Percentiles rank a stretch among this genome's conserved stretches.
Evolutionary conservation across 2,329 filamentous ascomycete species (phyloP).

Genomic region (Penicillium oxalicum): DNA sequence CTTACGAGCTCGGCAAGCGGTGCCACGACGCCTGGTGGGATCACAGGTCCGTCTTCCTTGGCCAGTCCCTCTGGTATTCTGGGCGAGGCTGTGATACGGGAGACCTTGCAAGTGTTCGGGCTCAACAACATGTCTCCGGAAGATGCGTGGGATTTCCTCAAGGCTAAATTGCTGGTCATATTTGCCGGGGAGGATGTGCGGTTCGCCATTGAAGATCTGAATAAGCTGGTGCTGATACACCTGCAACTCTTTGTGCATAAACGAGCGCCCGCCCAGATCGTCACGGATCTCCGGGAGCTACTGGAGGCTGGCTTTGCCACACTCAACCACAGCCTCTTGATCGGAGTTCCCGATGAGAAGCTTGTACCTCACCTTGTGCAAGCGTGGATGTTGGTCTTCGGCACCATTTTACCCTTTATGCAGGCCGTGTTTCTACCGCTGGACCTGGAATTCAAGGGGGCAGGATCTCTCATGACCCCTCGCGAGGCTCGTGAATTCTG

Average conservation of each 20-base stretch:
- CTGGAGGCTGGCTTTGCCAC: conserved; percentile 71
- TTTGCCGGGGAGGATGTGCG: conserved; percentile 61
- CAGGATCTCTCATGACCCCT: conserved; percentile 68
- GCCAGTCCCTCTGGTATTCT: conserved; percentile 28
- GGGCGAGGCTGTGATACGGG: conserved; percentile 34
- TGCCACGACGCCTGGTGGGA: conserved; percentile 22
- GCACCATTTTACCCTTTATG: conserved; percentile 82
- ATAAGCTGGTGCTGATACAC: conserved; percentile 57
- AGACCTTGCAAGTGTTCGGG: conserved; percentile 49
- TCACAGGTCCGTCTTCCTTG: conserved; percentile 34
- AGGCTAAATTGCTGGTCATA: conserved; percentile 56
- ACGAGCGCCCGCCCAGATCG: conserved; percentile 52
- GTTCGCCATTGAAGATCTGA: conserved; percentile 61
- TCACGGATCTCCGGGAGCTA: conserved; percentile 59
- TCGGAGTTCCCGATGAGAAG: conserved; percentile 72
- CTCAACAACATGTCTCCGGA: conserved; percentile 63
- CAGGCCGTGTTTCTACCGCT: conserved; percentile 91
- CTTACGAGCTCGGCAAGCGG: conserved; percentile 22
- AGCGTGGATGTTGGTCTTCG: conserved; percentile 91
- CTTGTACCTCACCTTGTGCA: conserved; percentile 88
- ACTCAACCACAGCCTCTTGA: conserved; percentile 70
- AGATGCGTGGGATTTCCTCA: conserved; percentile 61
- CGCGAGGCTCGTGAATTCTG: conserved; percentile 86
- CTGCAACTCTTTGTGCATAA: conserved; percentile 59
- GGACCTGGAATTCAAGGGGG: conserved; percentile 86